A percentile compares a stretch with the other conserved stretches of the same genome.
These are phyloP conservation scores for Cicer bijugum DNA, from an alignment of 306 rosid species.

Conservation along the genomic window DNA sequence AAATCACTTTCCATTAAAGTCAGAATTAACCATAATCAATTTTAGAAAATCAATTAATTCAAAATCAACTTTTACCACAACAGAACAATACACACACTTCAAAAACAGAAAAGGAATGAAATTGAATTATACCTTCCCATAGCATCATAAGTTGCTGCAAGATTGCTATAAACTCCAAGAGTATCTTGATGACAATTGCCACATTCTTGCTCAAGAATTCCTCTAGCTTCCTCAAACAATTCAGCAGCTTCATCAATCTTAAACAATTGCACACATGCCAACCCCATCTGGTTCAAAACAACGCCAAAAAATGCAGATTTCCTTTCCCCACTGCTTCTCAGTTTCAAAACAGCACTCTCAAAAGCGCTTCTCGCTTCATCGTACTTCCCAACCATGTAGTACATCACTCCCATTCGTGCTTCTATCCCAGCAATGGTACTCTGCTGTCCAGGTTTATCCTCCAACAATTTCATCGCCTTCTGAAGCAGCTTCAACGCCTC, in stretches of 20 bases:
- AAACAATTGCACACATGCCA: constrained; percentile 94
- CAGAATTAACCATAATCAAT: too few relatives aligned
- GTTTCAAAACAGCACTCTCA: constrained; percentile 82
- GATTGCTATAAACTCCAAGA: constrained; percentile 95
- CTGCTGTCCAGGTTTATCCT: constrained; percentile 98
- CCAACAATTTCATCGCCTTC: constrained; percentile 87
- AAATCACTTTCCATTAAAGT: too few relatives aligned
- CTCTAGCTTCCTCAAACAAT: constrained; percentile 95
- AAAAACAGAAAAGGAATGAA: background rate
- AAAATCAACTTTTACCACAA: too few relatives aligned
- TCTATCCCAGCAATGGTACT: constrained; percentile 95
- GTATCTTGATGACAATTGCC: constrained; percentile 99
- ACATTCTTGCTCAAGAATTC: constrained; percentile 89
- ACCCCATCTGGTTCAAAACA: constrained; percentile 97
- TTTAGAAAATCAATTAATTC: too few relatives aligned
- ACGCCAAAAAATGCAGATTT: constrained; percentile 97
- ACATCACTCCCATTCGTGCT: constrained; percentile 98
- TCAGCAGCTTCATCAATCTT: constrained; percentile 98
- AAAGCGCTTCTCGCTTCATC: constrained; percentile 83
- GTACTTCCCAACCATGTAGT: constrained; percentile 82
- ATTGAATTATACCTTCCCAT: constrained; percentile 80
- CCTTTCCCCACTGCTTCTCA: constrained; percentile 92
- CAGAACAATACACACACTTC: too few relatives aligned
- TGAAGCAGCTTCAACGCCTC: constrained; percentile 87
- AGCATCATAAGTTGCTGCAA: constrained; percentile 99